Base-by-base conservation (phyloP, 805 yeast species). In the baker's yeast (Saccharomyces cerevisiae) region DNA sequence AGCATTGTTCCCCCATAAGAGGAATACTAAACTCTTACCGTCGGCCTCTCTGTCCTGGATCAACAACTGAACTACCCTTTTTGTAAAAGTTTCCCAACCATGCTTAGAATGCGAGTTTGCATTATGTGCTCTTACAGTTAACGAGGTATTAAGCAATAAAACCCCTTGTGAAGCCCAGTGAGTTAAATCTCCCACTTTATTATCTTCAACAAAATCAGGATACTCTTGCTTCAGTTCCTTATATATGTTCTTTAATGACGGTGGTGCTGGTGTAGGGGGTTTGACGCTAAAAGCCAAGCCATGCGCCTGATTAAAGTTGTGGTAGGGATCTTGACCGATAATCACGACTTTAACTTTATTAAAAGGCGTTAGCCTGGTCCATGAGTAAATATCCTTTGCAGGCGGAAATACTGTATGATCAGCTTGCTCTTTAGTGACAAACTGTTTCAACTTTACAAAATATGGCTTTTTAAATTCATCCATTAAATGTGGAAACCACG, bases 311-410 rank as follows among this genome's bases (percentile, higher is more conserved):
- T 87, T 87, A 61, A 71, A 70, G 68, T 90, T 89, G 70, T 94
- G 99, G 68, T 94, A 94, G 0, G 99, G 99, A 68, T 94, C 99
- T 69, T 94, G 99, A 0, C 99, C 99, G 48, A 94, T 73, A 11
- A 94, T 79, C 1, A 94, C 78, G 28, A 92, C 94, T 63, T 82
- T 84, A 21, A 90, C 87, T 2, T 79, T 68, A 3, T 81, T 73
- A 22, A 92, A 73, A 0, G 96, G 96, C 0, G 98, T 89, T 17
- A 84, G 75, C 31, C 89, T 79, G 1, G 95, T 84, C 97, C 98
- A 94, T 0, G 97, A 88, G 67, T 94, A 94, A 22, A 94, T 81
- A 56, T 87, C 86, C 13, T 78, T 64, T 17, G 73, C 67, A 0
- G 92, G 91, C 1, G 99, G 99, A 70, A 89, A 92, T 0, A 92